Conservation (phyloP, 129 eudicot genomes). For the Lactuca sativa region DNA sequence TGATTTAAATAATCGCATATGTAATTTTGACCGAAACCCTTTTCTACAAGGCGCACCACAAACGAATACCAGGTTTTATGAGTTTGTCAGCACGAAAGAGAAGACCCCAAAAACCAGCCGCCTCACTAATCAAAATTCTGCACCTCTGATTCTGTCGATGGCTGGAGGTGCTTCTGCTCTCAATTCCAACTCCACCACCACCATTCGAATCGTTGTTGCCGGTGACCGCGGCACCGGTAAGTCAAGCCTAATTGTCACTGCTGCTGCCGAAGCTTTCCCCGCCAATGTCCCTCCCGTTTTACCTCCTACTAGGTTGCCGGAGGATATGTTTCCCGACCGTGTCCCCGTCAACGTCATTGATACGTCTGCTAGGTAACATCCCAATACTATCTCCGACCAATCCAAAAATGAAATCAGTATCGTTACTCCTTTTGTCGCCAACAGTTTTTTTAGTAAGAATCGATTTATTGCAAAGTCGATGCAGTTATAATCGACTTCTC, state of each 20-base stretch:
- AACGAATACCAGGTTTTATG: not conserved
- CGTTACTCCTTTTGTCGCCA: not conserved
- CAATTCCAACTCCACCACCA: slow-evolving; percentile 24
- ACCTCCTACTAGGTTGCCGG: slow-evolving; percentile 82
- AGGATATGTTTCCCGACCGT: slow-evolving; percentile 76
- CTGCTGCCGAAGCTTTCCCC: slow-evolving; percentile 69
- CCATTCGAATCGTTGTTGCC: slow-evolving; percentile 83
- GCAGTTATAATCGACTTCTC: not conserved
- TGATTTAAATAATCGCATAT: not conserved
- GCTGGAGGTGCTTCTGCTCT: slow-evolving; percentile 49
- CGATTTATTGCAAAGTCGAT: not conserved
- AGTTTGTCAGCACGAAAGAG: not conserved
- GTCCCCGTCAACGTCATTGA: slow-evolving; percentile 82
- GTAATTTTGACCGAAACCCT: not conserved
- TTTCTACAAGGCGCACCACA: not conserved
- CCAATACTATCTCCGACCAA: not conserved
- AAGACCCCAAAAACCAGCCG: not conserved
- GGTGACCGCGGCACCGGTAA: slow-evolving; percentile 90
- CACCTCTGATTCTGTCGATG: slow-evolving; percentile 28
- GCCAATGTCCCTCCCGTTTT: slow-evolving; percentile 67
- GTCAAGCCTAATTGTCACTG: slow-evolving; percentile 72
- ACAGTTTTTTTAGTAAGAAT: not conserved
- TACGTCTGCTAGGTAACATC: slow-evolving; percentile 68
- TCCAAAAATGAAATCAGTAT: not conserved
- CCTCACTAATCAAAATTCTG: not conserved